phyloP scores from a whole-genome alignment of 192 early-diverging fungal genomes.

The Podila clonocystis region DNA sequence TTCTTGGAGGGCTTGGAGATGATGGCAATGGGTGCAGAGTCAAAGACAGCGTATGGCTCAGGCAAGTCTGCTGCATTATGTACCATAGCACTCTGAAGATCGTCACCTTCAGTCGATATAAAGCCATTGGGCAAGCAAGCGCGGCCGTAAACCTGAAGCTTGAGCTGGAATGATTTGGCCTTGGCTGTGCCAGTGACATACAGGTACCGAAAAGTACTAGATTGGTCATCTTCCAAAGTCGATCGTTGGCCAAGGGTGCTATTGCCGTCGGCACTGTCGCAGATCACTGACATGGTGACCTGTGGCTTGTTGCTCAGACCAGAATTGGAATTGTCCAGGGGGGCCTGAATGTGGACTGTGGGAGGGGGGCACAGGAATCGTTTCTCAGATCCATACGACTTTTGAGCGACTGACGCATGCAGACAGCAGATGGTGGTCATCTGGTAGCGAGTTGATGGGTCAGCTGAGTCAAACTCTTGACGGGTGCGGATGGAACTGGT shows the following conservation, averaged over 20 bases:
- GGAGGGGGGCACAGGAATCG: conserved; percentile 85
- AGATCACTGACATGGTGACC: conserved; percentile 70
- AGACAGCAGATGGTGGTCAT: conserved; percentile 80
- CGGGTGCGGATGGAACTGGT: background rate
- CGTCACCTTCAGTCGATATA: conserved; percentile 16
- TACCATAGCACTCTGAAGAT: conserved; percentile 3
- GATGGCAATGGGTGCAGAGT: conserved; percentile 80
- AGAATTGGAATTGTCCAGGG: conserved; percentile 50
- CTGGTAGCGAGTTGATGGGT: conserved; percentile 14
- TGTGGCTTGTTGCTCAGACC: conserved; percentile 61
- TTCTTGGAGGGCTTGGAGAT: conserved; percentile 96
- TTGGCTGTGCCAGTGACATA: conserved; percentile 84
- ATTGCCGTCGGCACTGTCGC: conserved; percentile 66
- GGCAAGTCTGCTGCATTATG: conserved; percentile 41
- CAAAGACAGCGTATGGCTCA: conserved; percentile 66
- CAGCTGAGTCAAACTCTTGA: conserved; percentile 34
- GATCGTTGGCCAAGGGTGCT: conserved; percentile 59
- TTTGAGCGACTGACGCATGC: conserved; percentile 89
- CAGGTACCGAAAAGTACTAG: conserved; percentile 77
- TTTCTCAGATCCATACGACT: conserved; percentile 95
- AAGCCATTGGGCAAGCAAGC: conserved; percentile 44
- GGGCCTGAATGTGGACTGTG: conserved; percentile 65
- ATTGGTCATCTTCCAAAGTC: conserved; percentile 60
- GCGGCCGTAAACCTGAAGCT: conserved; percentile 65
- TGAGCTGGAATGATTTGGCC: conserved; percentile 80